Evolutionary conservation across 148 eudicot species (phyloP).

Genomic region (Linanthus parryae): DNA sequence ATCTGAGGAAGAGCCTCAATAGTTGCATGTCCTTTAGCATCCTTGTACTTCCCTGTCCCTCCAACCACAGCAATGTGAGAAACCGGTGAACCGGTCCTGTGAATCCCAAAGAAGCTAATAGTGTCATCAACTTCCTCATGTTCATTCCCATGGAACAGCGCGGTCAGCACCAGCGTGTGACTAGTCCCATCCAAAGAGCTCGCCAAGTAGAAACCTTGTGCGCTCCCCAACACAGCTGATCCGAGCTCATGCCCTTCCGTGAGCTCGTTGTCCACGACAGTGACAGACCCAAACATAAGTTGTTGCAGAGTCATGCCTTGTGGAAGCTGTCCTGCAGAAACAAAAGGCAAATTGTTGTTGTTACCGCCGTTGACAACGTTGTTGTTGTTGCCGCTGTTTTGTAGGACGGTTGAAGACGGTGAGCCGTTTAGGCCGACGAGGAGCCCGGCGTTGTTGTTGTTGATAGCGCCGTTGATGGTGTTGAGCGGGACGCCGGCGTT

Average conservation of each 20-base stretch:
- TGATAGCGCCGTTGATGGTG: slow-evolving; percentile 51
- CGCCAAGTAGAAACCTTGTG: slow-evolving; percentile 80
- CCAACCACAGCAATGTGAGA: slow-evolving; percentile 78
- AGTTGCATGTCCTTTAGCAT: slow-evolving; percentile 81
- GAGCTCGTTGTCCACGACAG: slow-evolving; percentile 81
- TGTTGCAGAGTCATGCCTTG: slow-evolving; percentile 65
- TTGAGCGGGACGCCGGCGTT: slow-evolving; percentile 66
- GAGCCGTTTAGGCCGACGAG: slow-evolving; percentile 71
- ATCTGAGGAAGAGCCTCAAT: slow-evolving; percentile 70
- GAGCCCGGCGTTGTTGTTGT: slow-evolving; percentile 80
- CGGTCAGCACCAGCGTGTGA: slow-evolving; percentile 78
- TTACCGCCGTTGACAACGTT: slow-evolving; percentile 32
- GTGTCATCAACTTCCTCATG: slow-evolving; percentile 40
- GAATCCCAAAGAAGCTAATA: slow-evolving; percentile 89
- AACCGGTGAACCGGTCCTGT: slow-evolving; percentile 62
- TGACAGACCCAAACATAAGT: slow-evolving; percentile 84
- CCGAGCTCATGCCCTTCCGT: slow-evolving; percentile 90
- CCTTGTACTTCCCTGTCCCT: slow-evolving; percentile 82
- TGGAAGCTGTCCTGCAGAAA: slow-evolving; percentile 84
- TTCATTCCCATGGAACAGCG: slow-evolving; percentile 45
- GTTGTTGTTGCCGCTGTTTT: slow-evolving; percentile 59
- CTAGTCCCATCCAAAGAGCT: slow-evolving; percentile 83
- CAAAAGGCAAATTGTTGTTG: slow-evolving; percentile 65
- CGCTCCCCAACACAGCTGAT: slow-evolving; percentile 55
- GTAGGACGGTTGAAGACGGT: slow-evolving; percentile 43